phyloP scores from a whole-genome alignment of 345 rosid species.

The Anacardium occidentale region DNA sequence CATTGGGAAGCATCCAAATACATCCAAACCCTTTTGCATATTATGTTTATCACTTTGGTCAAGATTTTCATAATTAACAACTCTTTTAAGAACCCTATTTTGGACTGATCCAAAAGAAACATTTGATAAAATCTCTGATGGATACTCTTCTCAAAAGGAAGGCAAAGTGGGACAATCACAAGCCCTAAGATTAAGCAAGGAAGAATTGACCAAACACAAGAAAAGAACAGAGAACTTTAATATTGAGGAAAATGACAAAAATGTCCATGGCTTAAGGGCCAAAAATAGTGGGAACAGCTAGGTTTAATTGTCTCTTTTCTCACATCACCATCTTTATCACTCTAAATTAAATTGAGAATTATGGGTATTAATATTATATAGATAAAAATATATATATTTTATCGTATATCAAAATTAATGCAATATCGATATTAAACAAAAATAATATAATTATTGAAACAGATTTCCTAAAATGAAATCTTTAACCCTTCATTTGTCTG shows the following conservation, averaged over 20 bases:
- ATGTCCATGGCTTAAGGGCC: conserved; percentile 30
- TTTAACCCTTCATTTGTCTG: conserved; percentile 11
- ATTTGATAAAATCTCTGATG: not conserved
- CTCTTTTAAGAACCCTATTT: not conserved
- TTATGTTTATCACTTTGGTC: no score
- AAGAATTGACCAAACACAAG: conserved; percentile 33
- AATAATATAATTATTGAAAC: no score
- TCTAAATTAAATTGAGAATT: no score
- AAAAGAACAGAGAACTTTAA: conserved; percentile 26
- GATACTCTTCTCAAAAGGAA: not conserved
- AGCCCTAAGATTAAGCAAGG: not conserved
- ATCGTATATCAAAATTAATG: no score
- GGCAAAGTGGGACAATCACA: conserved; percentile 8
- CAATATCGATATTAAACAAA: no score
- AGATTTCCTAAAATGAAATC: no score
- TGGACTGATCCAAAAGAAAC: not conserved
- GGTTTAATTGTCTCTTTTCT: conserved; percentile 29
- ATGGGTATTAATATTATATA: no score
- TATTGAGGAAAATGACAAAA: conserved; percentile 31
- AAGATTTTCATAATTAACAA: not conserved
- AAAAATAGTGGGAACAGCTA: conserved; percentile 27
- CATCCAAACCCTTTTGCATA: not conserved
- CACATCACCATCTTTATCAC: conserved; percentile 4
- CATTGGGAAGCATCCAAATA: not conserved
- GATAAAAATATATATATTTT: no score